Evolutionary conservation across 2,329 filamentous ascomycete species (phyloP).

Genomic region (Rhinocladiella similis): DNA sequence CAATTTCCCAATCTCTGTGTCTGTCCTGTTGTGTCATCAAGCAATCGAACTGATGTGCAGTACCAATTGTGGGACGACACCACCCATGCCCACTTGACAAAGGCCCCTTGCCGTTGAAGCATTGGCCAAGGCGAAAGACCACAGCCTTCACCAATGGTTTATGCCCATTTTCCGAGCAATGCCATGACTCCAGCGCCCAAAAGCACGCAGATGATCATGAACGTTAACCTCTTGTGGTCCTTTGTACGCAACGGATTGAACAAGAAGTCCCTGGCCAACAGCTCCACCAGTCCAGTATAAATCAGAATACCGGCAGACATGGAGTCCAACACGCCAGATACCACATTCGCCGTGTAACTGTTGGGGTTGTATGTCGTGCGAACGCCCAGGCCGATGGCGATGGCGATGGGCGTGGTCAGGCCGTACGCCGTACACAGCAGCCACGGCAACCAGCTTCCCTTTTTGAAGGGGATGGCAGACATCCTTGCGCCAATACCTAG

Average conservation of each 20-base stretch:
- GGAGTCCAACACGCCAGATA: conserved; percentile 49
- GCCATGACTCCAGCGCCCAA: conserved; percentile 50
- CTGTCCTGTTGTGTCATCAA: too few relatives aligned
- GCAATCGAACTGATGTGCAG: too few relatives aligned
- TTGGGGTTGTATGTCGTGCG: conserved; percentile 45
- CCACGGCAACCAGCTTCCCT: conserved; percentile 50
- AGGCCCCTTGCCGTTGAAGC: background rate
- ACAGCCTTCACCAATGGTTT: conserved; percentile 4
- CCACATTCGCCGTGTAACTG: conserved; percentile 44
- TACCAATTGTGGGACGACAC: too few relatives aligned
- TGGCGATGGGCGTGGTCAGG: conserved; percentile 53
- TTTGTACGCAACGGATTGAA: conserved; percentile 50
- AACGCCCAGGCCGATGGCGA: conserved; percentile 52
- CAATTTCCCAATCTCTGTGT: too few relatives aligned
- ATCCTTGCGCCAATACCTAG: conserved; percentile 63
- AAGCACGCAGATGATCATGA: conserved; percentile 43
- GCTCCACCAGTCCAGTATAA: conserved; percentile 52
- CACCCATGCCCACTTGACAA: background rate
- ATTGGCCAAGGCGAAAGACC: background rate
- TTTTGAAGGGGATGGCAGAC: conserved; percentile 55
- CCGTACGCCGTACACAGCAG: conserved; percentile 50
- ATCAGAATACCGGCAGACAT: conserved; percentile 52
- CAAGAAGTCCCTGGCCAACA: conserved; percentile 52
- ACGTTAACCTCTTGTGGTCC: conserved; percentile 38
- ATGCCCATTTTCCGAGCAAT: conserved; percentile 54